phyloP scores from a whole-genome alignment of 148 eudicot species.

The Heliamphora exappendiculata region DNA sequence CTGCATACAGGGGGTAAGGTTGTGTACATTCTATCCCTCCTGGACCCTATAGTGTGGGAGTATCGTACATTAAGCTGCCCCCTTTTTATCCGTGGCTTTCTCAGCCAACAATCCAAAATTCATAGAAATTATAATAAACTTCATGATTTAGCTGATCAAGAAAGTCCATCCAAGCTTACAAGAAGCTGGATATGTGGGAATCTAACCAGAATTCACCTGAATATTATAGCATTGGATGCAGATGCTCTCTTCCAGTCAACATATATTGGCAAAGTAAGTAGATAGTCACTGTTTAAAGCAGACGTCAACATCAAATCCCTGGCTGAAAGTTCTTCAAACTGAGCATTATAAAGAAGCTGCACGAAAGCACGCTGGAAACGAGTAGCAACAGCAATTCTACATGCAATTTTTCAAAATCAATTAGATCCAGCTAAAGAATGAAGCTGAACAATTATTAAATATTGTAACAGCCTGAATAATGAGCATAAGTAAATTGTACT shows the following conservation, averaged over 20 bases:
- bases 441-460: slow-evolving; percentile 1
- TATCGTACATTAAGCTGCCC: too few species aligned
- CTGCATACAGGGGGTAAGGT: too few species aligned
- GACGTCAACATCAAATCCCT: slow-evolving; percentile 83
- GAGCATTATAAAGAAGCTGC: slow-evolving; percentile 76
- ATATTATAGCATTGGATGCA: slow-evolving; percentile 77
- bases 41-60: too few species aligned
- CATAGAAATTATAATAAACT: neutral
- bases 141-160: neutral
- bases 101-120: neutral
- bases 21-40: too few species aligned
- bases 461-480: neutral
- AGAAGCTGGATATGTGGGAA: neutral
- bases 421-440: slow-evolving; percentile 12
- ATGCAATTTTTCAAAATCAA: slow-evolving; percentile 37
- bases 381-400: slow-evolving; percentile 53
- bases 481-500: neutral
- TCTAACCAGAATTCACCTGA: slow-evolving; percentile 44
- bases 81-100: neutral
- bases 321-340: slow-evolving; percentile 87
- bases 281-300: slow-evolving; percentile 80
- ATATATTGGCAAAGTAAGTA: slow-evolving; percentile 81
- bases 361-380: slow-evolving; percentile 82
- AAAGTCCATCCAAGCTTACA: neutral
- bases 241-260: slow-evolving; percentile 94